phyloP scores from a whole-genome alignment of 2,329 filamentous ascomycete species.

The Aspergillus pseudonomiae region DNA sequence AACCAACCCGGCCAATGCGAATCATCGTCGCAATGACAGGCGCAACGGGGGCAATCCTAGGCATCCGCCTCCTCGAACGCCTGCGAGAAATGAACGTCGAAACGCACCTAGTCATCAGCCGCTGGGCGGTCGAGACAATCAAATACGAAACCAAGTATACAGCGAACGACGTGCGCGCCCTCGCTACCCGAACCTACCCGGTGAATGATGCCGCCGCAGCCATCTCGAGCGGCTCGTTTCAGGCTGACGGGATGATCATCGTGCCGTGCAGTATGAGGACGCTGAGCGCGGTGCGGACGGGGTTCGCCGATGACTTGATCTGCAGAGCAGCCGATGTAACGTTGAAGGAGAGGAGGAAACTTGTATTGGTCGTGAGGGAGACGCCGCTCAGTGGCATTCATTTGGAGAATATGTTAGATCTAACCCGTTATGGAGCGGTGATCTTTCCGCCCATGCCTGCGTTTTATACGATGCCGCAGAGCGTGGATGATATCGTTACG shows the following conservation, averaged over 20 bases:
- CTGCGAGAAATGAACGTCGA: constrained; percentile 46
- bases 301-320: constrained; percentile 47
- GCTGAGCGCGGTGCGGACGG: constrained; percentile 40
- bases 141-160: constrained; percentile 46
- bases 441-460: constrained; percentile 47
- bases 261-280: constrained; percentile 51
- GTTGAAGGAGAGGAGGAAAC: constrained; percentile 43
- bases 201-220: constrained; percentile 45
- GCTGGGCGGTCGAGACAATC: constrained; percentile 49
- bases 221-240: constrained; percentile 46
- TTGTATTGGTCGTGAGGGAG: constrained; percentile 44
- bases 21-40: constrained; percentile 50
- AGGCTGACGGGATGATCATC: constrained; percentile 47
- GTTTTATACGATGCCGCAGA: constrained; percentile 46
- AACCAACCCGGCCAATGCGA: not conserved
- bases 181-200: constrained; percentile 41
- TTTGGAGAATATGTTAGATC: constrained; percentile 42
- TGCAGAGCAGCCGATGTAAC: constrained; percentile 46
- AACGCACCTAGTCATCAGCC: constrained; percentile 49
- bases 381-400: constrained; percentile 35
- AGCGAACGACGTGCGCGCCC: constrained; percentile 30
- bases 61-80: constrained; percentile 29
- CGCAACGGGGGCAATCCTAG: constrained; percentile 47
- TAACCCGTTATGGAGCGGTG: constrained; percentile 37
- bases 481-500: constrained; percentile 36